phyloP scores from a whole-genome alignment of 1,284 basidiomycete species.

The Vanrija sp. region DNA sequence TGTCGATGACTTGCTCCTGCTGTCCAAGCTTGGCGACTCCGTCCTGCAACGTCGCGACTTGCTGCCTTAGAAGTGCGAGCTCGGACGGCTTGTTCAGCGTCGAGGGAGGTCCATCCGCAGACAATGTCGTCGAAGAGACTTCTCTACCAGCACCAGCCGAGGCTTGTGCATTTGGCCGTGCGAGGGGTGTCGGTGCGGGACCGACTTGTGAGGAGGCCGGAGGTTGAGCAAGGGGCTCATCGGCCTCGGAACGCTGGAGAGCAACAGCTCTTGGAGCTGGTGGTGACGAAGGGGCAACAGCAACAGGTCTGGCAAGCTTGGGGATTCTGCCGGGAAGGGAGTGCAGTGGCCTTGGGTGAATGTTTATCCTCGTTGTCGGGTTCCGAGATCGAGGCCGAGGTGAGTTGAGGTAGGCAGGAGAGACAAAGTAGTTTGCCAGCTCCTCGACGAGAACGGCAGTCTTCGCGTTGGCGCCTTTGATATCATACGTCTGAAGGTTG shows the following conservation, averaged over 20 bases:
- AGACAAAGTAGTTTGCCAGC: conserved; percentile 30
- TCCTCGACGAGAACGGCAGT: conserved; percentile 30
- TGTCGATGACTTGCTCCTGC: not conserved
- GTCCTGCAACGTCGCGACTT: not conserved
- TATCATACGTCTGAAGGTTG: conserved; percentile 31
- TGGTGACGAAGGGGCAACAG: too few relatives aligned
- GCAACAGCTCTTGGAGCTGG: too few relatives aligned
- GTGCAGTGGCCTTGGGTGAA: not conserved
- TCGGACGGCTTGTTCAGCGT: not conserved
- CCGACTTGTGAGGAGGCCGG: too few relatives aligned
- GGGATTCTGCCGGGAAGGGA: not conserved
- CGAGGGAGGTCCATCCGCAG: too few relatives aligned
- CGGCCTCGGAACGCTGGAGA: too few relatives aligned
- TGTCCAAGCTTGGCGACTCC: not conserved
- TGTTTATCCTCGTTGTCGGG: not conserved
- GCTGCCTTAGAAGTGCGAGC: not conserved
- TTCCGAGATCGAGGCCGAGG: not conserved
- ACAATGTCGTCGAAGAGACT: too few relatives aligned
- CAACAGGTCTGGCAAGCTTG: not conserved
- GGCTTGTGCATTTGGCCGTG: not conserved
- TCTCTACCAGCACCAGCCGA: not conserved
- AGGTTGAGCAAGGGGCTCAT: too few relatives aligned
- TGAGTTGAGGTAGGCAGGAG: conserved; percentile 19
- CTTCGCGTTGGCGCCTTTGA: conserved; percentile 43
- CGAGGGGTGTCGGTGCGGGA: too few relatives aligned